Conservation (phyloP, 1,139 yeast genomes). For the Casaregolazyma suthepensis region DNA sequence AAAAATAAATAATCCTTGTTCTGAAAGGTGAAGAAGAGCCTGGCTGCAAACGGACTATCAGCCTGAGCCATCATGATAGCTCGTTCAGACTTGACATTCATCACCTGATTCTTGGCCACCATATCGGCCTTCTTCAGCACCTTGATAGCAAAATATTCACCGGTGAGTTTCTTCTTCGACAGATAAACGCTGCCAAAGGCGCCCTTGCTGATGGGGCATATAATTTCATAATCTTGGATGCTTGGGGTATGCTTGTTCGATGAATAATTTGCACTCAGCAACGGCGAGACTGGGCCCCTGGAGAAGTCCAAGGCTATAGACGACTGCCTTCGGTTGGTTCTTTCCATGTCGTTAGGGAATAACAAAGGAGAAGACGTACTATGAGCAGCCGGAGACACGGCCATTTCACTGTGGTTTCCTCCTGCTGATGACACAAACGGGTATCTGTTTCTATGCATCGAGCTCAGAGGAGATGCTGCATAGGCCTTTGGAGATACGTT, state of each 20-base stretch:
- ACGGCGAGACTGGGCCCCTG: constrained; percentile 72
- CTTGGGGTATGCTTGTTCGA: constrained; percentile 48
- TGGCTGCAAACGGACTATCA: constrained; percentile 91
- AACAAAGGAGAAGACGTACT: constrained; percentile 27
- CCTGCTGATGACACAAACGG: constrained; percentile 9
- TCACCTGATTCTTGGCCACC: constrained; percentile 94
- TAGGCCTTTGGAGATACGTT: constrained; percentile 11
- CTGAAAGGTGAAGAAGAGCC: constrained; percentile 82
- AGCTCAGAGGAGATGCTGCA: constrained; percentile 20
- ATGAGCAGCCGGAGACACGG: constrained; percentile 25
- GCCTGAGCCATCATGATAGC: constrained; percentile 98
- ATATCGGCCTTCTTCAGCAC: constrained; percentile 91
- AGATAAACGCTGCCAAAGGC: constrained; percentile 95
- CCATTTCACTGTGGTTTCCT: background rate
- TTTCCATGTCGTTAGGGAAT: constrained; percentile 23
- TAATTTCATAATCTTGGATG: constrained; percentile 80
- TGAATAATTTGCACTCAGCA: constrained; percentile 57
- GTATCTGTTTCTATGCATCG: constrained; percentile 16
- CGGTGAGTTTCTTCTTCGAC: constrained; percentile 76
- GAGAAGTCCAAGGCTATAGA: constrained; percentile 24
- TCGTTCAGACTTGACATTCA: constrained; percentile 88
- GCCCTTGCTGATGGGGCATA: constrained; percentile 93
- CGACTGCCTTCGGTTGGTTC: constrained; percentile 23
- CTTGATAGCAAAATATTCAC: constrained; percentile 93
- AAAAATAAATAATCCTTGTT: constrained; percentile 78